phyloP scores from a whole-genome alignment of 2,329 filamentous ascomycete species.

The Colletotrichum shisoi region DNA sequence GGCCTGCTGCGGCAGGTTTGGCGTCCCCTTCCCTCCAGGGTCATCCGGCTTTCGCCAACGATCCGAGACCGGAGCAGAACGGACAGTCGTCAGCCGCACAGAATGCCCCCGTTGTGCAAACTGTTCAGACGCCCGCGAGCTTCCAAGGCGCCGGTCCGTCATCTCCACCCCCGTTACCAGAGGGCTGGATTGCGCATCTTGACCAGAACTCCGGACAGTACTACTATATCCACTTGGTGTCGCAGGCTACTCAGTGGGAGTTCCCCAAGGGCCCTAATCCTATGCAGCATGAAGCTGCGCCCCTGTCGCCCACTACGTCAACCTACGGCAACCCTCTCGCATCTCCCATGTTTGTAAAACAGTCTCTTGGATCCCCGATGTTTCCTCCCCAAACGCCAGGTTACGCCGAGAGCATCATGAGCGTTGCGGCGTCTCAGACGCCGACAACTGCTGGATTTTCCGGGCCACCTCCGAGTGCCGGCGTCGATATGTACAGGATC shows the following conservation, averaged over 20 bases:
- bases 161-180: conserved; percentile 90
- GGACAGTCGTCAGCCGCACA: conserved; percentile 44
- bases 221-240: conserved; percentile 96
- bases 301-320: conserved; percentile 81
- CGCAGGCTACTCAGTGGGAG: conserved; percentile 97
- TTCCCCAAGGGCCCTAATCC: conserved; percentile 96
- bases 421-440: conserved; percentile 75
- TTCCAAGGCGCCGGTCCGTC: conserved; percentile 66
- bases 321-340: conserved; percentile 77
- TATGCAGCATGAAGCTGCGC: conserved; percentile 80
- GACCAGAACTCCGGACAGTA: conserved; percentile 97
- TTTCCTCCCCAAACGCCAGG: conserved; percentile 83
- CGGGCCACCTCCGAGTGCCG: conserved; percentile 85
- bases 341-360: conserved; percentile 73
- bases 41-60: conserved; percentile 92
- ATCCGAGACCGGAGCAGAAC: conserved; percentile 66
- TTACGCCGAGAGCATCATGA: conserved; percentile 86
- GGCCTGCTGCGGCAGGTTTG: conserved; percentile 45
- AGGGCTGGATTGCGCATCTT: conserved; percentile 97
- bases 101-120: conserved; percentile 27
- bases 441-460: conserved; percentile 84
- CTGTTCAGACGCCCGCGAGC: conserved; percentile 53
- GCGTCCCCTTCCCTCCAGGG: conserved; percentile 63
- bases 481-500: conserved; percentile 93
- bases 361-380: conserved; percentile 79